Evolutionary conservation across 2,329 filamentous ascomycete genomes (phyloP), one percentile per base, ranked within the genome.

Genomic region (Epichloe gansuensis): DNA sequence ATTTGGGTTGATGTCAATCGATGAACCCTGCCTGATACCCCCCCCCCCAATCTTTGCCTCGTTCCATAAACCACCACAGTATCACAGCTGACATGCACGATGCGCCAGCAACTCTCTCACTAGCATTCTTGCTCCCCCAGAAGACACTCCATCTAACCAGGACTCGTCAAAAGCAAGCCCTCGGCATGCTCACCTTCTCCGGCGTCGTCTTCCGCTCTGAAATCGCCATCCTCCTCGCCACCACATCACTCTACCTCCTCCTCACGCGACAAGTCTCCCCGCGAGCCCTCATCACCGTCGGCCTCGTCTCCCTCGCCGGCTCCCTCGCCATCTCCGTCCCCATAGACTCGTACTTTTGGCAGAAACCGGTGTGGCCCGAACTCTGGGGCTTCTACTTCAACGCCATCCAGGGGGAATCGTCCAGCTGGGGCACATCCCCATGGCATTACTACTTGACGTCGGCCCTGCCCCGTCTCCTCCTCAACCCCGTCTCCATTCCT

Each of bases 341-440:
- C 2, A 67, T 95, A 36, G 93, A 98, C 73, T 91, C 87, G 1
- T 91, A 89, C 71, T 95, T 97, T 71, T 98, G 91, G 93, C 89
- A 91, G 63, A 80, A 78, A 55, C 77, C 77, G 1, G 69, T 95
- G 34, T 98, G 93, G 93, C 90, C 93, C 1, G 93, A 98, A 67
- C 80, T 94, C 55, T 81, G 79, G 59, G 89, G 82, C 2, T 97
- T 98, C 71, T 82, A 87, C 66, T 97, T 86, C 75, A 98, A 98
- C 66, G 89, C 89, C 51, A 70, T 97, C 49, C 77, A 85, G 51
- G 89, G 89, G 23, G 84, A 87, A 54, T 87, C 90, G 0, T 84
- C 86, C 3, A 80, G 85, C 58, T 98, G 93, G 93, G 93, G 93
- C 36, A 84, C 84, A 8, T 86, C 84, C 8, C 86, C 89, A 0